Evolutionary conservation across 2,329 filamentous ascomycete species (phyloP), one percentile per base, ranked within the genome.

Genomic region (Trichoderma hamatum): DNA sequence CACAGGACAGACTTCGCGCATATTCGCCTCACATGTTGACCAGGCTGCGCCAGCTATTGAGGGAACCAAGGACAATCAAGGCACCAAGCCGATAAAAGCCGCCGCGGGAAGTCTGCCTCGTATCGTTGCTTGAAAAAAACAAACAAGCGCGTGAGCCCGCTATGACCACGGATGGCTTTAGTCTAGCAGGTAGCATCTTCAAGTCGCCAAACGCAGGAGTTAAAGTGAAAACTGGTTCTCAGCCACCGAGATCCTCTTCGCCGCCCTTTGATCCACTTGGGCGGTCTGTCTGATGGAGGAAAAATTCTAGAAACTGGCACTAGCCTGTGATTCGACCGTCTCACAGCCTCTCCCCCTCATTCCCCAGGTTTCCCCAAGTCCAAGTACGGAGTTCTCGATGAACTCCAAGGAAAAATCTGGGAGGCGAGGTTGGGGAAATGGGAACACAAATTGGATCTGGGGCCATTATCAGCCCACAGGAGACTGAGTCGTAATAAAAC

Each of bases 291-390:
- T 13, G 39, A 59, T 49, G 54, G 54, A 21, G 54, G 54, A 51
- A 59, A 51, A 39, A 58, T 67, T 67, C 64, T 54, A 67, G 64
- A 67, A 67, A 36, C 54, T 59, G 19, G 36, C 54, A 46, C 52
- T 66, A 49, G 30, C 6, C 21, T 11, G n/a, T 49, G 54, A 43
- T 67, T 34, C 34, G 36, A 51, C 54, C 54, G 64, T 55, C 54
- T 51, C 64, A 39, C 51, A 59, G 34, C 34, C 26, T 59, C 54
- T 54, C 43, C 32, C 52, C 21, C 13, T 14, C 30, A 34, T 16
- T 16, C 56, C 56, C 32, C 64, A 51, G 54, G 39, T 58, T 58
- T 59, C 64, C 64, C 64, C 64, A 58, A 67, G 39, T 34, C 52
- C 21, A 36, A 21, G 21, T n/a, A 43, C 49, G 56, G 59, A 61